Percentiles rank a stretch among this genome's conserved stretches.
Conservation (phyloP, 2,329 filamentous ascomycete genomes). For the Pestalotiopsis sp. region DNA sequence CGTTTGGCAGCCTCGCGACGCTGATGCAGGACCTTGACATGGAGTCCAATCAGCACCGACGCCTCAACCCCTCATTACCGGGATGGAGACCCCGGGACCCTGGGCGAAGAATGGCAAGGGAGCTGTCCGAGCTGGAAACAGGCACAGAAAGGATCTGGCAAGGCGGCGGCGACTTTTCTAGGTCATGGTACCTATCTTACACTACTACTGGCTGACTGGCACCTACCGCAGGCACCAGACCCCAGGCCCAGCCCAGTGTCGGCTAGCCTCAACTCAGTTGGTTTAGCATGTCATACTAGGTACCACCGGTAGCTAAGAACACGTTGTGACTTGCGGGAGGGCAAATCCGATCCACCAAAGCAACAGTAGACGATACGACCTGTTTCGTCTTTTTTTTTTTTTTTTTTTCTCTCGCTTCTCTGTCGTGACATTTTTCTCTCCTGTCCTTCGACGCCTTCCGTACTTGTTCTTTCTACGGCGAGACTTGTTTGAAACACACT, state of each 20-base stretch:
- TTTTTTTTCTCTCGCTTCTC: neutral
- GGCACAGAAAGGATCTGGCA: neutral
- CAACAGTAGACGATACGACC: conserved; percentile 5
- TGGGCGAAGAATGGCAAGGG: neutral
- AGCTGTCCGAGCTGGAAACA: neutral
- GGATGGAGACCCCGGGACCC: neutral
- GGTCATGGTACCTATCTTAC: neutral
- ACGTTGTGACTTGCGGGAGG: conserved; percentile 13
- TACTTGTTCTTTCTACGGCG: conserved; percentile 13
- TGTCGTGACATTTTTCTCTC: neutral
- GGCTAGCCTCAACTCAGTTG: conserved; percentile 5
- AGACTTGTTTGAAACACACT: neutral
- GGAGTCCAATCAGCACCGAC: conserved; percentile 7
- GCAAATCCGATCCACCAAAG: neutral
- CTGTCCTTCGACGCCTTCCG: conserved; percentile 10
- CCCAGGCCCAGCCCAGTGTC: neutral
- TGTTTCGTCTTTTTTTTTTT: conserved; percentile 15
- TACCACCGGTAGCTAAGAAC: conserved; percentile 13
- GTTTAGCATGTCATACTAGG: neutral
- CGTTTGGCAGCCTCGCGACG: conserved; percentile 4
- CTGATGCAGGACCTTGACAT: conserved; percentile 5
- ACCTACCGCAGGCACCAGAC: neutral
- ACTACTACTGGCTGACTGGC: neutral
- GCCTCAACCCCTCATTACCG: conserved; percentile 3
- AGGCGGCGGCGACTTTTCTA: conserved; percentile 7